Evolutionary conservation across 176 grass and related monocot genomes (phyloP), one percentile per base, ranked within the genome.

Genomic region (Carex kokanica): DNA sequence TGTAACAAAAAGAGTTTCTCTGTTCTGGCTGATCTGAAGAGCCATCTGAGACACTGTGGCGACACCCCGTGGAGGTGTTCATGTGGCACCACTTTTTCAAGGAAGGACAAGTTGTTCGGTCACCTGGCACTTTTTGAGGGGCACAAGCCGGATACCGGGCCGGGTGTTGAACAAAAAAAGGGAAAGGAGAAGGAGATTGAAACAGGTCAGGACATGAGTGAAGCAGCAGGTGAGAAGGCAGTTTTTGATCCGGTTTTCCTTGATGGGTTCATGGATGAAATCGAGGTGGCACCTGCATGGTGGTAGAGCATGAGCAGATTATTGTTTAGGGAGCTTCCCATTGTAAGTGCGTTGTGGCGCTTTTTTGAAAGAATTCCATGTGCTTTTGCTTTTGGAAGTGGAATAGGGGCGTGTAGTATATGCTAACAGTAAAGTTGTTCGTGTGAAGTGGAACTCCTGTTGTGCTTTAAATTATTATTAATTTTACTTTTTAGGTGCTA

Each of bases 21-120:
- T 17, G 93, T 99, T 80, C 71, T 93, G 25, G 91, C 93, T 8
- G 96, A 99, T 70, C 91, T 99, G 32, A 92, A 88, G 71, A 89
- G 89, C 83, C 96, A 99, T 82, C 86, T 99, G 55, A 94, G 90
- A 78, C 91, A 99, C 88, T 99, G 96, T 36, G 96, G 96, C 1
- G 88, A 93, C 79, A 89, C 54, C 13, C 93, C 88, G 51, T 99
- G 96, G 96, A 89, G 91, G 64, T 99, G 96, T 91, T 93, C 96
- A 29, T 99, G 96, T 29, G 96, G 96, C 74, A 99, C 96, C 31
- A 99, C 87, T 49, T 99, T 99, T 87, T 95, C 96, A 20, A 92
- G 96, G 78, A 99, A 99, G 89, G 96, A 99, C 82, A 99, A 99
- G 88, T 88, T 99, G 14, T 99, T 99, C 61, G 93, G 93, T 18